phyloP scores from a whole-genome alignment of 805 yeast genomes.

The Hermanozyma aechmeae region DNA sequence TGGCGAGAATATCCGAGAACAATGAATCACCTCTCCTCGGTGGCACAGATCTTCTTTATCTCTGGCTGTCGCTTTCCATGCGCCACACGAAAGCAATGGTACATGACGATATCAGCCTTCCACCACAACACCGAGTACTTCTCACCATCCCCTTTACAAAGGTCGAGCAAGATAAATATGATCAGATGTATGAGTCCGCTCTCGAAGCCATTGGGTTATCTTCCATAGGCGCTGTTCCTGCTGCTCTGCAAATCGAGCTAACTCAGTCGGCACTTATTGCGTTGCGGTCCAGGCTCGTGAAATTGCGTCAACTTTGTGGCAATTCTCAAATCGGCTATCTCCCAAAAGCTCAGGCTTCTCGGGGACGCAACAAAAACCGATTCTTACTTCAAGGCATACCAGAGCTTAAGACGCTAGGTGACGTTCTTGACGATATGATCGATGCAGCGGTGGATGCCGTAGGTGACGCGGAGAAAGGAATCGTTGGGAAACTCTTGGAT shows the following conservation, averaged over 20 bases:
- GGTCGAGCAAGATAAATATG: conserved; percentile 79
- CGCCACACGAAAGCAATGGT: conserved; percentile 86
- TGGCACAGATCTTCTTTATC: conserved; percentile 22
- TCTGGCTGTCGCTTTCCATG: conserved; percentile 50
- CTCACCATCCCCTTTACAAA: conserved; percentile 69
- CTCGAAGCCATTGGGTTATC: conserved; percentile 38
- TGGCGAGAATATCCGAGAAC: too few relatives aligned
- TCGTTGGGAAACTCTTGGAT: conserved; percentile 38
- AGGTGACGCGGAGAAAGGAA: conserved; percentile 37
- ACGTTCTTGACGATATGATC: conserved; percentile 59
- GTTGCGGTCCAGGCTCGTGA: conserved; percentile 60
- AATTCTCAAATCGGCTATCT: conserved; percentile 51
- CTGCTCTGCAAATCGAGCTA: too few relatives aligned
- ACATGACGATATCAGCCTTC: conserved; percentile 63
- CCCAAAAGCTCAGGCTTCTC: conserved; percentile 2
- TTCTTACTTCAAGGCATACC: conserved; percentile 10
- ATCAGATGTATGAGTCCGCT: conserved; percentile 53
- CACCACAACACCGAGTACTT: conserved; percentile 65
- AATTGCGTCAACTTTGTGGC: conserved; percentile 72
- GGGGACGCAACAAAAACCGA: conserved; percentile 4
- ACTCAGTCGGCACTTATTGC: too few relatives aligned
- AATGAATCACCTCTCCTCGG: too few relatives aligned
- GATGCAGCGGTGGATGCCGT: conserved; percentile 44
- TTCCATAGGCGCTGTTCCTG: not conserved
- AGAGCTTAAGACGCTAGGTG: conserved; percentile 42